A percentile compares a stretch with the other conserved stretches of the same genome.
Evolutionary conservation across 495 filamentous ascomycete species (phyloP).

Genomic region (Neurospora intermedia): DNA sequence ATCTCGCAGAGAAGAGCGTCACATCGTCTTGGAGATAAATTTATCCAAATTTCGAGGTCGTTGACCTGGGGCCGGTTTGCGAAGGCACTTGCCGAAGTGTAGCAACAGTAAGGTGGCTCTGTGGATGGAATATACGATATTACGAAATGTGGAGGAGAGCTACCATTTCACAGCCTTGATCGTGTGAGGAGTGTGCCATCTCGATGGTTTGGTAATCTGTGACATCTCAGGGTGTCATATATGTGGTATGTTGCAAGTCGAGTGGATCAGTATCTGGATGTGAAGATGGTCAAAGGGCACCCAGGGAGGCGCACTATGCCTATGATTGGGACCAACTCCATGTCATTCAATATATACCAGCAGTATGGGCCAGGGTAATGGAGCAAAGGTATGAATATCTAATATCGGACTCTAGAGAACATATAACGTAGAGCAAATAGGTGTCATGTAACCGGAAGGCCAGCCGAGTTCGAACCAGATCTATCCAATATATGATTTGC

Average conservation of each 20-base stretch:
- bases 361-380: not conserved
- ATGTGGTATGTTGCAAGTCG: not conserved
- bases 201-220: not conserved
- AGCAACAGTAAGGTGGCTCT: not conserved
- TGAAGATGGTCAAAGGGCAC: not conserved
- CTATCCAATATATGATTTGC: not conserved
- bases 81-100: not conserved
- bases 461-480: not conserved
- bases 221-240: not conserved
- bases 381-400: not conserved
- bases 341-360: not conserved
- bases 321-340: not conserved
- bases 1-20: not conserved
- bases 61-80: constrained; percentile 17
- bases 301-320: not conserved
- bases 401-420: not conserved
- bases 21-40: not conserved
- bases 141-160: not conserved
- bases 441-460: not conserved
- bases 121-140: not conserved
- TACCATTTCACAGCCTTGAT: not conserved
- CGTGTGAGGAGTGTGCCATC: not conserved
- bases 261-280: not conserved
- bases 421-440: not conserved
- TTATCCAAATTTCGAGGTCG: constrained; percentile 6